These are phyloP conservation scores for Colletotrichum sidae DNA, from an alignment of 2,329 filamentous ascomycete genomes.

Conservation along the genomic window DNA sequence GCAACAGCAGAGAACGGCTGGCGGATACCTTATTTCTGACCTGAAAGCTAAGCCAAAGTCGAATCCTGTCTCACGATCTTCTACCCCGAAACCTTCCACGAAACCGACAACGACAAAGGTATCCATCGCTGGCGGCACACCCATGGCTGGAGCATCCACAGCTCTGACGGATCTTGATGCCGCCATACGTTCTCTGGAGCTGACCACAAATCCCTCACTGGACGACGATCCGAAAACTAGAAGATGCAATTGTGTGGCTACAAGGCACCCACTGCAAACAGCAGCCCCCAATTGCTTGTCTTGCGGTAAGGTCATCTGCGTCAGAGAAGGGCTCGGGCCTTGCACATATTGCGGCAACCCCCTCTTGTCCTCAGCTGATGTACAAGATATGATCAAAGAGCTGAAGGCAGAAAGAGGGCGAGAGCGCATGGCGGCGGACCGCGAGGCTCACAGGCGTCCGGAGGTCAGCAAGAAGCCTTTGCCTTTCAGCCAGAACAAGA, in stretches of 20 bases:
- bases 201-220: constrained; percentile 88
- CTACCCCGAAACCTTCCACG: constrained; percentile 64
- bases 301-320: constrained; percentile 95
- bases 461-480: constrained; percentile 72
- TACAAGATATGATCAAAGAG: constrained; percentile 87
- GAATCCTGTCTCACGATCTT: constrained; percentile 62
- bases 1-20: constrained; percentile 69
- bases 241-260: constrained; percentile 88
- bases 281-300: constrained; percentile 92
- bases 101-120: constrained; percentile 68
- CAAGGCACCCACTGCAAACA: constrained; percentile 86
- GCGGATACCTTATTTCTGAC: constrained; percentile 87
- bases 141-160: constrained; percentile 85
- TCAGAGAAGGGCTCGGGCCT: constrained; percentile 92
- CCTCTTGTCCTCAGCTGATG: constrained; percentile 77
- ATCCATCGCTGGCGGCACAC: constrained; percentile 79
- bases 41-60: constrained; percentile 69
- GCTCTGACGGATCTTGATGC: constrained; percentile 78
- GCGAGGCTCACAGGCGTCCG: constrained; percentile 73
- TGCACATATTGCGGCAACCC: constrained; percentile 90
- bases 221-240: constrained; percentile 67
- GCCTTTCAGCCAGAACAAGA: constrained; percentile 66
- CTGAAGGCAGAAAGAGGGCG: constrained; percentile 87
- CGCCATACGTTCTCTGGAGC: constrained; percentile 88
- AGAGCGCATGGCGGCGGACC: constrained; percentile 87